These are phyloP conservation scores for Cryptococcus jaspeensis DNA, from an alignment of 1,284 basidiomycete genomes.

Conservation along the genomic window DNA sequence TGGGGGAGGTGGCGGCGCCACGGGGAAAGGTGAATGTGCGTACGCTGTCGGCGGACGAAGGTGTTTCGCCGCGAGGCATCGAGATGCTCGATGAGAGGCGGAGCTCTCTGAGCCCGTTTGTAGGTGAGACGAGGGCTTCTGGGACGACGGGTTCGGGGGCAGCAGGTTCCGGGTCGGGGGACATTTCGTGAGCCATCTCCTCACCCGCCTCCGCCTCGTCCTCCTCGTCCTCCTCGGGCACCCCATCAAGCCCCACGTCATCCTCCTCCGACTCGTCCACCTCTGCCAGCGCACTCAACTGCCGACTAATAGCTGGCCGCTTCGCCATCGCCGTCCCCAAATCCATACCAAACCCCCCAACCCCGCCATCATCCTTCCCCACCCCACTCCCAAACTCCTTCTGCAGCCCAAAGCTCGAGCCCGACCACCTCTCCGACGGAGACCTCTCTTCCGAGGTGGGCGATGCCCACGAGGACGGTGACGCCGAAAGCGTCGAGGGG, in stretches of 20 bases:
- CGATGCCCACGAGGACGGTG: conserved; percentile 28
- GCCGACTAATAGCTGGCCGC: conserved; percentile 26
- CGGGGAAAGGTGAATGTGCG: conserved; percentile 12
- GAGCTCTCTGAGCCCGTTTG: conserved; percentile 33
- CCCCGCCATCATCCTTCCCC: conserved; percentile 31
- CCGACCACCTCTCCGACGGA: conserved; percentile 18
- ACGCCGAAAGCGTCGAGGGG: conserved; percentile 16
- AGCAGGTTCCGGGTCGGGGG: no score
- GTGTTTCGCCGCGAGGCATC: background rate
- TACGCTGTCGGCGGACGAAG: background rate
- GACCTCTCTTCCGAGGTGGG: conserved; percentile 19
- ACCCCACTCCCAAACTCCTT: conserved; percentile 6
- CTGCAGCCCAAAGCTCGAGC: conserved; percentile 12
- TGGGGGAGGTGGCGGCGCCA: conserved; percentile 6
- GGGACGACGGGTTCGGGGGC: background rate
- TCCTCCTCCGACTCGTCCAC: conserved; percentile 47
- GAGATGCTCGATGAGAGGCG: conserved; percentile 34
- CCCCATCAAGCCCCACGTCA: conserved; percentile 13
- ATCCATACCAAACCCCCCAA: conserved; percentile 23
- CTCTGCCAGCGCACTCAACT: conserved; percentile 34
- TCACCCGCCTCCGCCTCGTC: conserved; percentile 27
- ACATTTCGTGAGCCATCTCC: no score
- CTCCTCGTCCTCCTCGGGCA: conserved; percentile 4
- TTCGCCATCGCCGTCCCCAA: conserved; percentile 19
- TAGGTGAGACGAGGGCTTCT: background rate